phyloP scores from a whole-genome alignment of 2,329 filamentous ascomycete species.

The Fusarium haematococcum region DNA sequence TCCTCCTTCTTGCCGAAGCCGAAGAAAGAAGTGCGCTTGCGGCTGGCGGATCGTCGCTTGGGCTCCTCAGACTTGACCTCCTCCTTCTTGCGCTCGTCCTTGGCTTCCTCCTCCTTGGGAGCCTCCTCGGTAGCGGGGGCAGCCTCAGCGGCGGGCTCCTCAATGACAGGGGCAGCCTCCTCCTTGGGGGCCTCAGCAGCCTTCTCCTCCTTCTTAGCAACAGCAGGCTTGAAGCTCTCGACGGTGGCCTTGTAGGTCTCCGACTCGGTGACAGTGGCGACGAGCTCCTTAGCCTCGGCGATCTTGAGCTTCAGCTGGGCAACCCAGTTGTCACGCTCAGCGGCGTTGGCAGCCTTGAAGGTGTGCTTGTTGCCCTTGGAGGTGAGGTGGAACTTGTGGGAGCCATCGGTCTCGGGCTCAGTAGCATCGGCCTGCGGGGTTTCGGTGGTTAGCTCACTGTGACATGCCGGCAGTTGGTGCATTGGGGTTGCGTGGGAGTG shows the following conservation, averaged over 20 bases:
- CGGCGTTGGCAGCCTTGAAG: conserved; percentile 82
- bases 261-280: conserved; percentile 77
- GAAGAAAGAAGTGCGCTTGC: conserved; percentile 75
- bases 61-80: conserved; percentile 68
- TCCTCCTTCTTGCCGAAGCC: conserved; percentile 69
- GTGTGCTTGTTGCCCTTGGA: conserved; percentile 90
- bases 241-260: conserved; percentile 91
- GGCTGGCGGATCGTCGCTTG: conserved; percentile 73
- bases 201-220: conserved; percentile 57
- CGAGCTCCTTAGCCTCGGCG: conserved; percentile 85
- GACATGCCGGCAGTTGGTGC: conserved; percentile 35
- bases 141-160: conserved; percentile 43
- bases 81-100: conserved; percentile 55
- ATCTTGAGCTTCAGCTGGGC: conserved; percentile 84
- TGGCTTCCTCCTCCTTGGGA: conserved; percentile 50
- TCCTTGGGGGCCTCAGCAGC: conserved; percentile 51
- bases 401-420: conserved; percentile 81
- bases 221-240: conserved; percentile 72
- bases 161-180: conserved; percentile 43
- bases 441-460: conserved; percentile 14
- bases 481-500: conserved; percentile 17
- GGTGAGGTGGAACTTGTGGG: conserved; percentile 87
- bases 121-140: conserved; percentile 48
- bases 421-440: conserved; percentile 65
- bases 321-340: conserved; percentile 94